Evolutionary conservation across 495 filamentous ascomycete species (phyloP), one percentile per base, ranked within the genome.

Genomic region (Penicillium malachiteum): DNA sequence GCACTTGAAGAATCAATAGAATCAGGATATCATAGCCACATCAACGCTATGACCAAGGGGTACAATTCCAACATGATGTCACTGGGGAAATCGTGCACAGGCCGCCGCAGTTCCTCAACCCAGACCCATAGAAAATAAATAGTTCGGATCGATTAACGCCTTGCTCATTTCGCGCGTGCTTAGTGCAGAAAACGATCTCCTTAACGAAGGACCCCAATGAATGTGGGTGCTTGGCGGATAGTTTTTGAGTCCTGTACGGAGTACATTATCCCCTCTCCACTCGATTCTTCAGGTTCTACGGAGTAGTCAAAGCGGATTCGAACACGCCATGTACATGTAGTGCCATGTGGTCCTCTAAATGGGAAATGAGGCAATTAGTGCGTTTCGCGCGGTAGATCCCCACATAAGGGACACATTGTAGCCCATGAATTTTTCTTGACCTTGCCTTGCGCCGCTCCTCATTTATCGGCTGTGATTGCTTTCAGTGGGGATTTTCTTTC

Each of bases 21-120:
- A 17, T 4, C 33, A 38, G 9, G 14, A 16, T 16, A 31, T 3
- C 5, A 16, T 13, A 42, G 37, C 16, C 52, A 62, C 48, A 48
- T 31, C 48, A 40, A 52, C 56, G 58, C 62, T 62, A 52, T 56
- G 64, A 65, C 64, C 58, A 63, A 54, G 45, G 21, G 39, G 34
- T 32, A 43, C 48, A 32, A 44, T 33, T 48, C 13, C 13, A 14
- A 34, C 46, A 60, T 67, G 64, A 65, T 67, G 64, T 65, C 64
- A 65, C 62, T 59, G 56, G 62, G 64, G 64, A 60, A 67, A 62
- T 60, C 56, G 58, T 55, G 62, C 64, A 62, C 56, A 65, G 64
- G 64, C 64, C 43, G 38, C 40, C 46, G n/a, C 21, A 50, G 21
- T 26, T 26, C 21, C 21, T 26, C 21, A 26, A 26, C 21, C 4